Percentiles rank a stretch among this genome's conserved stretches.
These are phyloP conservation scores for Kodamaea leandrae DNA, from an alignment of 805 yeast species.

Conservation along the genomic window DNA sequence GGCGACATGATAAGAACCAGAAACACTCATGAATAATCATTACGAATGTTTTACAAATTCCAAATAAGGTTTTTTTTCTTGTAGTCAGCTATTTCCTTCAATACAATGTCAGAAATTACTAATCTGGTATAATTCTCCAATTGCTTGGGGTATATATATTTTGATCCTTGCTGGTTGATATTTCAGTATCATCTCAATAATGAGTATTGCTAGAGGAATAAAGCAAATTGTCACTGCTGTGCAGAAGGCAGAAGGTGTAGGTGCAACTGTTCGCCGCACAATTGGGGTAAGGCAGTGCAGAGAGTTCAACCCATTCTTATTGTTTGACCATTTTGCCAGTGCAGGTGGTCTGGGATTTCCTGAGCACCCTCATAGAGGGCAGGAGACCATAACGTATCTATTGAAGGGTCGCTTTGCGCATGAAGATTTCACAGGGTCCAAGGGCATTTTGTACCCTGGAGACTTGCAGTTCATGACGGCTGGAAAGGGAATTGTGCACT, in stretches of 20 bases:
- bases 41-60: too few relatives aligned
- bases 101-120: too few relatives aligned
- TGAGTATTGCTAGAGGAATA: constrained; percentile 17
- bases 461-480: constrained; percentile 95
- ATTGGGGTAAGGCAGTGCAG: constrained; percentile 67
- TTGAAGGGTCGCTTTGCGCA: constrained; percentile 69
- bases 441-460: constrained; percentile 73
- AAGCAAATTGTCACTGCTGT: constrained; percentile 43
- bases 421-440: constrained; percentile 84
- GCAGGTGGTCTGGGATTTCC: constrained; percentile 72
- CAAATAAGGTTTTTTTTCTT: too few relatives aligned
- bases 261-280: constrained; percentile 82
- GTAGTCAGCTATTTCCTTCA: too few relatives aligned
- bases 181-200: too few relatives aligned
- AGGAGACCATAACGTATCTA: constrained; percentile 73
- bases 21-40: too few relatives aligned
- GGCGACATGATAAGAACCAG: too few relatives aligned
- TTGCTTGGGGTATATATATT: too few relatives aligned
- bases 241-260: constrained; percentile 82
- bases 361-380: constrained; percentile 81
- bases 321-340: constrained; percentile 76
- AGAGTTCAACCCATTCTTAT: constrained; percentile 76
- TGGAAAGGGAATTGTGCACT: constrained; percentile 81
- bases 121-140: too few relatives aligned
- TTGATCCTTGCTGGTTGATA: too few relatives aligned